Conservation (phyloP, 1,139 yeast genomes). For the Candida albicans region DNA sequence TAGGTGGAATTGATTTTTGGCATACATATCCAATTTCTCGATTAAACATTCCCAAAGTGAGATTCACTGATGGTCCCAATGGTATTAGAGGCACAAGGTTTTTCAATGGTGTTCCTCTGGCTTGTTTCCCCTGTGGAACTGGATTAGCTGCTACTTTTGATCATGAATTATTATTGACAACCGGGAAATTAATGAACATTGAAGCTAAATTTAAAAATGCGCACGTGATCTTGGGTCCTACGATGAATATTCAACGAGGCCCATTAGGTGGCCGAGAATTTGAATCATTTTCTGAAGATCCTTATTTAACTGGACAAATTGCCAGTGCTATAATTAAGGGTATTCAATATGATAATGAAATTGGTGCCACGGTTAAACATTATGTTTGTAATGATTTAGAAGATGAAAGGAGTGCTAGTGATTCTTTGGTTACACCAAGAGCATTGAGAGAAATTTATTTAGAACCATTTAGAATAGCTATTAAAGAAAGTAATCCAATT, state of each 20-base stretch:
- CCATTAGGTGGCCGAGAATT: slow-evolving; percentile 40
- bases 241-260: slow-evolving; percentile 33
- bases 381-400: slow-evolving; percentile 63
- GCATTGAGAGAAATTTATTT: slow-evolving; percentile 63
- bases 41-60: slow-evolving; percentile 33
- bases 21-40: slow-evolving; percentile 51
- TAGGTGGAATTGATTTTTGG: slow-evolving; percentile 56
- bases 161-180: slow-evolving; percentile 24
- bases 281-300: slow-evolving; percentile 37
- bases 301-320: slow-evolving; percentile 31
- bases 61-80: slow-evolving; percentile 38
- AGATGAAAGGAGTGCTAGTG: slow-evolving; percentile 50
- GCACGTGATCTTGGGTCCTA: slow-evolving; percentile 36
- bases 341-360: slow-evolving; percentile 28
- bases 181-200: slow-evolving; percentile 34
- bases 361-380: slow-evolving; percentile 61
- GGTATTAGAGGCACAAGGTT: slow-evolving; percentile 36
- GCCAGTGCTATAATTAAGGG: slow-evolving; percentile 31
- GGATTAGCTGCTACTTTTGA: slow-evolving; percentile 46
- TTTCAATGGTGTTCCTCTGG: slow-evolving; percentile 32
- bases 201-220: slow-evolving; percentile 35
- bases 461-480: slow-evolving; percentile 61
- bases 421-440: slow-evolving; percentile 51
- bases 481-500: slow-evolving; percentile 38
- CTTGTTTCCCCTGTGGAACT: slow-evolving; percentile 41